Base-by-base conservation (phyloP, 805 yeast genomes). In the Starmerella stellata region DNA sequence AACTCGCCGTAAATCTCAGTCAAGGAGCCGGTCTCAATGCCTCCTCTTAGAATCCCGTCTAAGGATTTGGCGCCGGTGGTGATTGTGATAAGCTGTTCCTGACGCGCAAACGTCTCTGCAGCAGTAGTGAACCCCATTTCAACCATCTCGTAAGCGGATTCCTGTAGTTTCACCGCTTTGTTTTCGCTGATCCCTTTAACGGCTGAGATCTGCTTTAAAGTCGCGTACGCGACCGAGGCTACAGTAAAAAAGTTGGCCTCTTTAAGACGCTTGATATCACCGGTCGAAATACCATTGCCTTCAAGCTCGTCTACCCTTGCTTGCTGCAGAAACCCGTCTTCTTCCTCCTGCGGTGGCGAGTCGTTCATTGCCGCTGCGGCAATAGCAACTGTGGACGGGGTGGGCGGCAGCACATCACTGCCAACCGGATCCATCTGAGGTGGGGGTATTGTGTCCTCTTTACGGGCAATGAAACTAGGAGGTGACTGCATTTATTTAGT, bases 121-220 rank as follows among this genome's bases (percentile, higher is more conserved):
- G 96, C 98, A 0, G 96, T 87, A 18, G 95, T 87, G 63, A 90
- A 90, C 0, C 98, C 98, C 75, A 90, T 71, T 5, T 94, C 95
- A 2, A 87, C 95, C 35, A 75, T 61, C 51, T 78, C 75, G 30
- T 87, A 69, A 0, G 96, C 95, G 51, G 81, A 95, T 32, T 66
- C 67, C 37, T 85, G 63, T 37, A 90, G 62, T 48, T 74, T 74
- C 51, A 82, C 95, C 1, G 95, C 95, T 56, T 90, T 90, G 38
- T 87, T 87, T 54, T 90, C 98, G 9, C 93, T 78, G 27, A 90
- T 83, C 34, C 98, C 98, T 56, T 81, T 83, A 30, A 90, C 78
- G 5, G 69, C 68, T 32, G 80, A 60, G 32, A 87, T 63, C 4
- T 70, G 73, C 49, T 87, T 76, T 53, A 79, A 78, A 16, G 95